These are phyloP conservation scores for Phytophthora crassamura DNA, from an alignment of 352 stramenopile genomes.

Conservation along the genomic window DNA sequence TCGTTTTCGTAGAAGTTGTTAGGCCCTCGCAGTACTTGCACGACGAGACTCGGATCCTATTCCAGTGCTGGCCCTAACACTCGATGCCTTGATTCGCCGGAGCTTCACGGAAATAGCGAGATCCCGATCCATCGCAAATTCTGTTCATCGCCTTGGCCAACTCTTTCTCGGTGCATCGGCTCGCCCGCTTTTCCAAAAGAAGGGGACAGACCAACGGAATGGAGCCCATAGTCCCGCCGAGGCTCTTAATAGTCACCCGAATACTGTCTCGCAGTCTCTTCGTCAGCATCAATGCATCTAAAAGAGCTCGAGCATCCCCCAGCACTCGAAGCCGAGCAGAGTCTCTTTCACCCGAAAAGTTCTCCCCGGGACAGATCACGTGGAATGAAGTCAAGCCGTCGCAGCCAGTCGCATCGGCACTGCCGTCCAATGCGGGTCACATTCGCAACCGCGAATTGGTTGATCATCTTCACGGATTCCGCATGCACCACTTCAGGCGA, in stretches of 20 bases:
- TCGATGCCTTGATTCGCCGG: neutral
- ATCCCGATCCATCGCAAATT: neutral
- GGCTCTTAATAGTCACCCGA: no score
- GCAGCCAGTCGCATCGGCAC: slow-evolving; percentile 28
- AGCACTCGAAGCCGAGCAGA: neutral
- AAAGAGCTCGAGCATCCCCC: neutral
- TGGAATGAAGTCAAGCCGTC: slow-evolving; percentile 11
- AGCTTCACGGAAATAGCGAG: neutral
- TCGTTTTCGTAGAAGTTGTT: neutral
- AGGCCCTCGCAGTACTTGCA: slow-evolving; percentile 8
- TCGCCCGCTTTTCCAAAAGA: neutral
- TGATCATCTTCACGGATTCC: slow-evolving; percentile 1
- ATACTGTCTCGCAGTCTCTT: neutral
- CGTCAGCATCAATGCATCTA: neutral
- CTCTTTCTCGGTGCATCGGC: neutral
- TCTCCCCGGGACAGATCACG: neutral
- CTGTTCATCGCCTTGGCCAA: neutral
- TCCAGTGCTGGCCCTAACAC: neutral
- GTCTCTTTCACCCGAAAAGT: slow-evolving; percentile 5
- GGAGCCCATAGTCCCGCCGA: neutral
- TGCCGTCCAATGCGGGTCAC: slow-evolving; percentile 12
- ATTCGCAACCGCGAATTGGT: slow-evolving; percentile 12
- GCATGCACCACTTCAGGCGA: neutral
- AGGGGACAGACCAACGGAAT: neutral
- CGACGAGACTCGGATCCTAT: neutral